Evolutionary conservation across 176 grass and related monocot species (phyloP).

Genomic region (Leersia perrieri): DNA sequence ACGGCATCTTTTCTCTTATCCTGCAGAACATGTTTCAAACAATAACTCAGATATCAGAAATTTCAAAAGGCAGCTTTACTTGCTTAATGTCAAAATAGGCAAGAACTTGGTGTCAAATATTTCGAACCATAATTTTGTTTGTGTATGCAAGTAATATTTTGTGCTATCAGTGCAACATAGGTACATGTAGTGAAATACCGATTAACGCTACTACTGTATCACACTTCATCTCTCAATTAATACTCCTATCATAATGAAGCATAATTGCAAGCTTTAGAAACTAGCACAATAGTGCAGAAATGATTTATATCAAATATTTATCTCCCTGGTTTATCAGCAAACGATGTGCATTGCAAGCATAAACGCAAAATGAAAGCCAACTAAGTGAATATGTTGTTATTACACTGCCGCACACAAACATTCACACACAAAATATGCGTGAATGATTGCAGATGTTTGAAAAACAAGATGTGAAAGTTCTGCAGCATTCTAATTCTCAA

Average conservation of each 20-base stretch:
- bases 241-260: not conserved
- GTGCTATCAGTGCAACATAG: not conserved
- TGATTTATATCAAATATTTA: not conserved
- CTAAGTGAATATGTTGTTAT: not conserved
- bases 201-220: not conserved
- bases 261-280: not conserved
- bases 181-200: not conserved
- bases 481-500: not conserved
- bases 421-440: not conserved
- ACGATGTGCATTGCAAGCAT: not conserved
- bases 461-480: not conserved
- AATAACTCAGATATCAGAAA: not conserved
- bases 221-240: not conserved
- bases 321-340: not conserved
- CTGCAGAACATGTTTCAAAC: slow-evolving; percentile 45
- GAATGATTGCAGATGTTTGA: not conserved
- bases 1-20: slow-evolving; percentile 99
- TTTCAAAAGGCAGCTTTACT: slow-evolving; percentile 3
- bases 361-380: not conserved
- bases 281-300: not conserved
- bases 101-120: not conserved
- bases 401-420: not conserved
- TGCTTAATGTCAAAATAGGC: not conserved
- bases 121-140: not conserved
- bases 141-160: not conserved